Evolutionary conservation across 805 yeast species (phyloP).

Genomic region (Candida nitratophila): DNA sequence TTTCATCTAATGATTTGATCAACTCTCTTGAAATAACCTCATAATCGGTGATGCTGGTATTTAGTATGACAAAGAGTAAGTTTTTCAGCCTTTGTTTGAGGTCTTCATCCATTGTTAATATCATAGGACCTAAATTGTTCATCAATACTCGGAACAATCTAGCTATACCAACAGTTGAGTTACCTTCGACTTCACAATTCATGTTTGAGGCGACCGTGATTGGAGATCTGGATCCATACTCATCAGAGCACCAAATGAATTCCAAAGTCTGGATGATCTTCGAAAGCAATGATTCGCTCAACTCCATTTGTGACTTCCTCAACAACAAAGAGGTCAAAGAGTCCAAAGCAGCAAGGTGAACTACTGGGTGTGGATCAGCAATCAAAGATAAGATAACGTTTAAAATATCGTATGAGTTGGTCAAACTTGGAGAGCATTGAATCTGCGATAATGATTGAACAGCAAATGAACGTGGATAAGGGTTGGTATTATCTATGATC

Average conservation of each 20-base stretch:
- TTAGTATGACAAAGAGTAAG: constrained; percentile 32
- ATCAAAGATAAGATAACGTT: constrained; percentile 55
- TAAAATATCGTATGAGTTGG: constrained; percentile 38
- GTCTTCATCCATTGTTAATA: constrained; percentile 24
- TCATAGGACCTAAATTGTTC: constrained; percentile 52
- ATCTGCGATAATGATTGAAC: constrained; percentile 34
- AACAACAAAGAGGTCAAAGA: constrained; percentile 52
- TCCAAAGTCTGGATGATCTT: constrained; percentile 35
- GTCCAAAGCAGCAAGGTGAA: constrained; percentile 66
- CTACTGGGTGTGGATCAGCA: constrained; percentile 78
- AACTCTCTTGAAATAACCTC: constrained; percentile 30
- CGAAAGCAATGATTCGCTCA: constrained; percentile 28
- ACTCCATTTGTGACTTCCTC: constrained; percentile 33
- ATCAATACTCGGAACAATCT: constrained; percentile 38
- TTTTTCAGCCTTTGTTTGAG: constrained; percentile 27
- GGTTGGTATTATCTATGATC: constrained; percentile 59
- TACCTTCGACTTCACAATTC: constrained; percentile 31
- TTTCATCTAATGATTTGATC: constrained; percentile 36
- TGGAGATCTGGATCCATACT: constrained; percentile 39
- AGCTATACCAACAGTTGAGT: constrained; percentile 37
- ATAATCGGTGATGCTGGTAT: constrained; percentile 24
- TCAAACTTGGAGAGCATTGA: constrained; percentile 16
- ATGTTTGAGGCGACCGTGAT: constrained; percentile 43
- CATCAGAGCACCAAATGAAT: constrained; percentile 35
- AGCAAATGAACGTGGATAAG: constrained; percentile 55